Evolutionary conservation across 129 eudicot species (phyloP).

Genomic region (Gnaphalium uliginosum): DNA sequence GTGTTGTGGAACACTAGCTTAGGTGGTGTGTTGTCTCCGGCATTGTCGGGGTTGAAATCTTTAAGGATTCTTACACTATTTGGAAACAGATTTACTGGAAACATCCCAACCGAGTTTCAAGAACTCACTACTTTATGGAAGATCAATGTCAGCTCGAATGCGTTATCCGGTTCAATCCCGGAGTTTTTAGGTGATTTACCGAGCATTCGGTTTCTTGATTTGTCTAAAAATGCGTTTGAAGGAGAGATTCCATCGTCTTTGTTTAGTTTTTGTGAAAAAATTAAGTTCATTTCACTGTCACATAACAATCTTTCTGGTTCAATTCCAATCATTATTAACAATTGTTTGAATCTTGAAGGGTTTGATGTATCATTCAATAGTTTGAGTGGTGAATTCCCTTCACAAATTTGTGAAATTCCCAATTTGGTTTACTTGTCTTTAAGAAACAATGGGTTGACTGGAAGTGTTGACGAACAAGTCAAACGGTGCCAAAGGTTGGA

Average conservation of each 20-base stretch:
- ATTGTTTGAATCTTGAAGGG: conserved; percentile 79
- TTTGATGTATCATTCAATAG: conserved; percentile 76
- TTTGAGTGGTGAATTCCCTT: conserved; percentile 64
- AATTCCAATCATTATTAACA: conserved; percentile 52
- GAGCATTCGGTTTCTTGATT: conserved; percentile 84
- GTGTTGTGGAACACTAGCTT: conserved; percentile 88
- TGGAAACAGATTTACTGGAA: conserved; percentile 81
- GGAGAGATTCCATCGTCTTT: conserved; percentile 73
- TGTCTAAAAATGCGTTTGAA: conserved; percentile 64
- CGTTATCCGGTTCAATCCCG: conserved; percentile 83
- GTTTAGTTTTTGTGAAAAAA: conserved; percentile 58
- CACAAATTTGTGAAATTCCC: conserved; percentile 56
- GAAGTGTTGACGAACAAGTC: conserved; percentile 63
- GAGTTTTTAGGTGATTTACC: conserved; percentile 71
- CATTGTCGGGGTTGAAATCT: conserved; percentile 63
- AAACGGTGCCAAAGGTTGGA: conserved; percentile 59
- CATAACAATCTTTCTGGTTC: conserved; percentile 76
- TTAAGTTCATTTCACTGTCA: conserved; percentile 73
- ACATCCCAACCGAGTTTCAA: conserved; percentile 71
- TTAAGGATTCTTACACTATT: conserved; percentile 68
- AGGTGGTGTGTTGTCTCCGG: conserved; percentile 73
- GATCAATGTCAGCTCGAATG: conserved; percentile 87
- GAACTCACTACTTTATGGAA: conserved; percentile 79
- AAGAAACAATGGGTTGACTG: conserved; percentile 64
- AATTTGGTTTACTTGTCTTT: conserved; percentile 58